These are phyloP conservation scores for Hymenotorrendiella dingleyae DNA, from an alignment of 2,329 filamentous ascomycete species.

Conservation along the genomic window DNA sequence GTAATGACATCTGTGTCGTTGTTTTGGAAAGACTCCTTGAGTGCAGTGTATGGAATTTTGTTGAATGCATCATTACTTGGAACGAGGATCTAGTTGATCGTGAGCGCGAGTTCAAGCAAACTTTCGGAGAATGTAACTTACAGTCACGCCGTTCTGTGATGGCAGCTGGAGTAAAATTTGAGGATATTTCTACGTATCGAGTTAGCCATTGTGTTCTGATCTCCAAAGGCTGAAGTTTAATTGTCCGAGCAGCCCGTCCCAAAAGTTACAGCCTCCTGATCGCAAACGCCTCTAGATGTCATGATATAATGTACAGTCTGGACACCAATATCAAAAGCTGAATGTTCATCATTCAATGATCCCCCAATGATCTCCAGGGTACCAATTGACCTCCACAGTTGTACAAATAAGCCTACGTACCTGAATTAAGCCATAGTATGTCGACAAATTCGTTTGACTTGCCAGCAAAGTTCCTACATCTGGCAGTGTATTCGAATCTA, in stretches of 20 bases:
- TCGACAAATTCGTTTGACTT: conserved; percentile 37
- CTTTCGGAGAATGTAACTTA: conserved; percentile 26
- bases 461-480: conserved; percentile 38
- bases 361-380: too few relatives aligned
- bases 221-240: too few relatives aligned
- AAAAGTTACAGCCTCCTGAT: too few relatives aligned
- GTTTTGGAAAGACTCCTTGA: conserved; percentile 25
- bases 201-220: too few relatives aligned
- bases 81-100: conserved; percentile 32
- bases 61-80: conserved; percentile 33
- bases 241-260: too few relatives aligned
- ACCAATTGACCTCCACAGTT: background rate
- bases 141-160: conserved; percentile 39
- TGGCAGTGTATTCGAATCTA: conserved; percentile 7
- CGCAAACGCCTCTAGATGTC: too few relatives aligned
- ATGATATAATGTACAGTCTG: too few relatives aligned
- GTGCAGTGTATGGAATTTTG: conserved; percentile 31
- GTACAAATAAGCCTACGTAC: conserved; percentile 22
- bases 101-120: background rate
- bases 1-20: conserved; percentile 35
- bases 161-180: conserved; percentile 40
- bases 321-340: too few relatives aligned
- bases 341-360: too few relatives aligned
- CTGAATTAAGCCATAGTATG: conserved; percentile 39
- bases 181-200: conserved; percentile 43